Base-by-base conservation (phyloP, 139 green algal species). In the Chlorella sp. region DNA sequence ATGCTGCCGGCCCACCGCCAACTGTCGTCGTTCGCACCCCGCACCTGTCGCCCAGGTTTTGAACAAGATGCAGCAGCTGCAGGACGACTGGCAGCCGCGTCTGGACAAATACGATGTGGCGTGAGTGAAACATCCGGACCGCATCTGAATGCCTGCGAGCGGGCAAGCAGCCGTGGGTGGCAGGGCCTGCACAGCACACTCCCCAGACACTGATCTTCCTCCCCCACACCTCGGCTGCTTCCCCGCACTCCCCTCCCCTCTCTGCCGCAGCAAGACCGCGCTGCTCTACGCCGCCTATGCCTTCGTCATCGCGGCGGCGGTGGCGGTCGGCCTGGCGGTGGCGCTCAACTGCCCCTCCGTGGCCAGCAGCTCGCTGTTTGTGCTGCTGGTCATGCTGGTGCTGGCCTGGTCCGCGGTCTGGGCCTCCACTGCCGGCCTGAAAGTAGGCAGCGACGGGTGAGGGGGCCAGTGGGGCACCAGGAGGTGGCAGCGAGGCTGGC, bases 361-460 rank as follows among this genome's bases (percentile, higher is more conserved):
- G 21, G 75, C 30, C 75, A 72, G 15, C 5, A 32, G 75, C 34
- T 72, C 20, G 36, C 56, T 82, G 11, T 38, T 7, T 4, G 20
- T 57, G 6, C 75, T 82, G 75, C 75, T 82, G 23, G 2, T 39
- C 34, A 51, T 71, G 51, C n/a, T 82, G 16, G n/a, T 82, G 34
- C 57, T 82, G 23, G 57, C 75, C 25, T 82, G 75, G 75, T 57
- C 75, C 9, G 75, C 75, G 0, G 75, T 82, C 3, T n/a, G 57
- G 2, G 56, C 75, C 23, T 57, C 55, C 36, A 82, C 75, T 0
- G 75, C 39, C 0, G 56, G 56, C 9, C 34, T 82, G 34, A 67
- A 82, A 56, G 36, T 82, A 3, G 75, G 75, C 57, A 71, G 36
- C 34, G 62, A 82, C 25, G 75, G 75, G 75, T 82, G 32, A 81